Base-by-base conservation (phyloP, 163 green algal species). In the Scenedesmus sp. region DNA sequence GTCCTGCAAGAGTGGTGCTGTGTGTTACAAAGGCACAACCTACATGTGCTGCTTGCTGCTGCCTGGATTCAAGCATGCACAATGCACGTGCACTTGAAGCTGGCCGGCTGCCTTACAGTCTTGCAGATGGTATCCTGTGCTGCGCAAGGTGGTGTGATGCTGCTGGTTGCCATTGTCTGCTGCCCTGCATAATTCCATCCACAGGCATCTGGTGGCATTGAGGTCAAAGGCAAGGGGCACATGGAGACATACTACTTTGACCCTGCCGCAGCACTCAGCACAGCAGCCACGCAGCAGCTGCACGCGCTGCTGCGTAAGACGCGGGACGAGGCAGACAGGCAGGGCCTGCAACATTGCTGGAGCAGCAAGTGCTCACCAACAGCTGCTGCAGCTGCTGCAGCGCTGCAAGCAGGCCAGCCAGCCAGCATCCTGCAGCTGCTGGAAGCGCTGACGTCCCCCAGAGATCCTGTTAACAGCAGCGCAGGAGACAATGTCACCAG, bases 141-240 rank as follows among this genome's bases (percentile, higher is more conserved):
- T 46, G 34, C 34, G 34, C 34, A 46, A 46, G 34, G 34, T 46
- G 34, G 34, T 46, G 34, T 46, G 34, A 46, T 46, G 34, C 34
- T 84, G 76, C 26, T 84, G n/a, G n/a, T 56, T 59, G 18, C 34
- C 34, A 46, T 46, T 60, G 46, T 57, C 18, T 55, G 46, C 54
- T 73, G 93, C 34, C 34, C 34, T 46, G 34, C 34, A 46, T 46
- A 46, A 46, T 46, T 46, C 34, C 34, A 46, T 46, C 34, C 34
- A 46, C n/a, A 89, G 57, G 54, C 91, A 9, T 89, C 91, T 2
- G 93, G 93, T 0, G 88, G 91, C 26, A 76, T 93, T 8, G 64
- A 83, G n/a, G 86, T 94, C 62, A 94, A 94, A 77, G 93, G 93
- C 66, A 94, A 94, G 88, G 93, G 90, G 2, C 55, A 89, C 57